A percentile compares a stretch with the other conserved stretches of the same genome.
Evolutionary conservation across 1,284 basidiomycete genomes (phyloP).

Genomic region (Cryptococcus jaspeensis): DNA sequence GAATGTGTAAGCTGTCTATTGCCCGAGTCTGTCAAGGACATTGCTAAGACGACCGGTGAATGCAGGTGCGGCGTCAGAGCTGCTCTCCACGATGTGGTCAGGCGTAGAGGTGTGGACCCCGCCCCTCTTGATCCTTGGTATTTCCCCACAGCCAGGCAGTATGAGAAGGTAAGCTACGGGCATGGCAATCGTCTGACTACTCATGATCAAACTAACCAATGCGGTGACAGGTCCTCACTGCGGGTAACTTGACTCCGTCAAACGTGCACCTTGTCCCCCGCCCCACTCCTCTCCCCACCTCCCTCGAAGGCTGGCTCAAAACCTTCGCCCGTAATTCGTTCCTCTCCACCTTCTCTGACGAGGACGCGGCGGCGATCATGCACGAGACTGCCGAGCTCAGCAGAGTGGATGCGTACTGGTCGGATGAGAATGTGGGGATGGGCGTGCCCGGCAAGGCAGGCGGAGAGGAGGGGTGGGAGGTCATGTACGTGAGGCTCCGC

Average conservation of each 20-base stretch:
- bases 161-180: constrained; percentile 56
- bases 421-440: constrained; percentile 24
- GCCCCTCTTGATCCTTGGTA: constrained; percentile 71
- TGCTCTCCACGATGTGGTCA: constrained; percentile 61
- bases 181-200: background rate
- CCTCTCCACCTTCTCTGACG: constrained; percentile 57
- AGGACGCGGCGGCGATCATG: constrained; percentile 62
- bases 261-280: constrained; percentile 66
- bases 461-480: constrained; percentile 61
- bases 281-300: constrained; percentile 63
- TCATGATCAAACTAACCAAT: too few species aligned
- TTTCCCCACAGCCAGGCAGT: constrained; percentile 70
- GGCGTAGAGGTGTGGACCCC: constrained; percentile 62
- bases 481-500: constrained; percentile 70
- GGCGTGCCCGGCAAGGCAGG: constrained; percentile 14
- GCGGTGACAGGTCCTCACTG: constrained; percentile 58
- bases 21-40: background rate
- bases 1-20: constrained; percentile 28
- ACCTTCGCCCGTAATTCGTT: constrained; percentile 65
- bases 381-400: constrained; percentile 64
- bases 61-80: constrained; percentile 58
- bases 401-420: constrained; percentile 58
- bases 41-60: background rate
- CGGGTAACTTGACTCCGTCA: constrained; percentile 59
- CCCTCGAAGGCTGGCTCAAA: constrained; percentile 67